A percentile compares a stretch with the other conserved stretches of the same genome.
These are phyloP conservation scores for Ulota crispa DNA, from an alignment of 225 moss, liverwort and hornwort species.

Conservation along the genomic window DNA sequence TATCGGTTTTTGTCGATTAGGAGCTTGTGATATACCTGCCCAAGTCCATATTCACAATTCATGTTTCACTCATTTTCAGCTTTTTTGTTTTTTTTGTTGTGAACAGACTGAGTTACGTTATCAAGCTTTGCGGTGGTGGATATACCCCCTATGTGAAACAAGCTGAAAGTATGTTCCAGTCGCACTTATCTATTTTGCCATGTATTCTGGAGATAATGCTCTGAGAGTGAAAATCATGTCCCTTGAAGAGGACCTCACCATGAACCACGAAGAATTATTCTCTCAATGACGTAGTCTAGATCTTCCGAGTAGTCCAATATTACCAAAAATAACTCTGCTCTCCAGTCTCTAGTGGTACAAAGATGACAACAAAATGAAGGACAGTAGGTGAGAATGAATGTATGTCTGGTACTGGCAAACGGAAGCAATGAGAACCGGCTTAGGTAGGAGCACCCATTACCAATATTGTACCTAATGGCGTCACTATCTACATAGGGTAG, in stretches of 20 bases:
- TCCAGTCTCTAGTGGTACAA: not conserved
- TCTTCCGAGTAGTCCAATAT: not conserved
- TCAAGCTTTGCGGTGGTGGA: slow-evolving; percentile 48
- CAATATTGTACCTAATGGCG: too few relatives aligned
- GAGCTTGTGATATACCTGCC: not conserved
- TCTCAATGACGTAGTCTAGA: not conserved
- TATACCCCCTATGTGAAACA: slow-evolving; percentile 32
- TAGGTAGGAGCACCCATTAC: too few relatives aligned
- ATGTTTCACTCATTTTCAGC: not conserved
- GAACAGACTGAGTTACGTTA: slow-evolving; percentile 43
- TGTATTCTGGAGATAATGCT: not conserved
- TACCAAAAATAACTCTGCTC: not conserved
- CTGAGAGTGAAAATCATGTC: not conserved
- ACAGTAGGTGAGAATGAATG: not conserved
- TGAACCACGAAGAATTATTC: not conserved
- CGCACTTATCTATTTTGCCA: not conserved
- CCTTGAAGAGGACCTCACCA: not conserved
- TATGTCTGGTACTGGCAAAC: not conserved
- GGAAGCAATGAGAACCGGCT: not conserved
- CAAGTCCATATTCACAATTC: not conserved
- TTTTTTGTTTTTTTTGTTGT: not conserved
- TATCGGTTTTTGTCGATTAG: not conserved
- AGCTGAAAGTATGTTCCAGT: slow-evolving; percentile 45
- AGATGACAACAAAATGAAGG: not conserved
- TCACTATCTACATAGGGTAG: too few relatives aligned